These are phyloP conservation scores for Solanum chacoense DNA, from an alignment of 305 asterid species.

Conservation along the genomic window DNA sequence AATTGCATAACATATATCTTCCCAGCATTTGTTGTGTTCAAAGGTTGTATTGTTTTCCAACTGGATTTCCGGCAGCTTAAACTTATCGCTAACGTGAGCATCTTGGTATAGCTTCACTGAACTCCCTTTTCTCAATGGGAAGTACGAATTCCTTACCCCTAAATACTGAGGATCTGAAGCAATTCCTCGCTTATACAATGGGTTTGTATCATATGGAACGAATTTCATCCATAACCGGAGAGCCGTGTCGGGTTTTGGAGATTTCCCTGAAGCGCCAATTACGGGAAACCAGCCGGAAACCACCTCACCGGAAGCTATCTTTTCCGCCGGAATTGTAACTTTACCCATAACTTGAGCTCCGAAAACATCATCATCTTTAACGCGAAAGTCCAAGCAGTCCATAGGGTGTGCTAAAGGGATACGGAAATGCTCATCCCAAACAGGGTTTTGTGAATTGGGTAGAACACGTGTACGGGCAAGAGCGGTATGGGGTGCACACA, in stretches of 20 bases:
- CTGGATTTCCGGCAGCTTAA: slow-evolving; percentile 35
- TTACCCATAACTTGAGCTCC: slow-evolving; percentile 68
- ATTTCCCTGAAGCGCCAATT: slow-evolving; percentile 26
- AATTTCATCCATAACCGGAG: slow-evolving; percentile 44
- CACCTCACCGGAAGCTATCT: slow-evolving; percentile 35
- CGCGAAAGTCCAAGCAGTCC: slow-evolving; percentile 40
- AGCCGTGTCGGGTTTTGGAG: slow-evolving; percentile 43
- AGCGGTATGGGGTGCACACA: slow-evolving; percentile 61
- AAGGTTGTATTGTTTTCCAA: slow-evolving; percentile 41
- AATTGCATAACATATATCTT: slow-evolving; percentile 75
- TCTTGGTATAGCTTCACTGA: slow-evolving; percentile 76
- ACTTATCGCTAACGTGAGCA: slow-evolving; percentile 45
- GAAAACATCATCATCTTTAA: slow-evolving; percentile 60
- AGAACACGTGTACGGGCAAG: slow-evolving; percentile 84
- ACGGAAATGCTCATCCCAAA: slow-evolving; percentile 49
- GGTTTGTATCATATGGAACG: slow-evolving; percentile 39
- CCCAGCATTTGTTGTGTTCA: slow-evolving; percentile 63
- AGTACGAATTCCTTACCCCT: slow-evolving; percentile 60
- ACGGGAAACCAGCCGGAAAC: slow-evolving; percentile 46
- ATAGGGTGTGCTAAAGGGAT: slow-evolving; percentile 62
- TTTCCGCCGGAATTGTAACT: slow-evolving; percentile 37
- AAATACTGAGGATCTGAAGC: slow-evolving; percentile 52
- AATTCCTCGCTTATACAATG: slow-evolving; percentile 51
- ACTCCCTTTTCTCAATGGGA: slow-evolving; percentile 70
- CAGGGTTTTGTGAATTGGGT: slow-evolving; percentile 56